These are phyloP conservation scores for Coemansia umbellata DNA, from an alignment of 192 early-diverging fungal species.

Conservation along the genomic window DNA sequence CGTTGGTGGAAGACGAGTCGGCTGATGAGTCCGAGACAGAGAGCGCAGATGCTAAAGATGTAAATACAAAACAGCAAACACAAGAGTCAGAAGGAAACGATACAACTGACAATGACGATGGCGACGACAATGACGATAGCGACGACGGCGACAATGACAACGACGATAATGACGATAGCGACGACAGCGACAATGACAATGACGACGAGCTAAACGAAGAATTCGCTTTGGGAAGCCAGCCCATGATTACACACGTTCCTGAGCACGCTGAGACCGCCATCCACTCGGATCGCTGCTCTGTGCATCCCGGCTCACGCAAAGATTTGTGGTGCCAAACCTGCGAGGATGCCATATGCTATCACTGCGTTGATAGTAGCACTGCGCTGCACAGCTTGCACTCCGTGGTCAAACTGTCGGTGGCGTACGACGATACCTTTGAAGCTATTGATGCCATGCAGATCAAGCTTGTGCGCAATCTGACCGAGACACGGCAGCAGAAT, in stretches of 20 bases:
- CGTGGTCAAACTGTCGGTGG: constrained; percentile 21
- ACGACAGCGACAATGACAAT: background rate
- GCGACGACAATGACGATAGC: too few species aligned
- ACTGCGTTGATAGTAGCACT: constrained; percentile 10
- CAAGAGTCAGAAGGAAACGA: too few species aligned
- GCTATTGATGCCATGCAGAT: constrained; percentile 31
- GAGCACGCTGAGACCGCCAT: background rate
- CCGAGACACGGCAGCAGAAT: constrained; percentile 32
- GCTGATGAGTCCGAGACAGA: too few species aligned
- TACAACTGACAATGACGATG: too few species aligned
- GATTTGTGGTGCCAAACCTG: constrained; percentile 44
- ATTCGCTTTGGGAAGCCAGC: background rate
- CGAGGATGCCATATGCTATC: constrained; percentile 22
- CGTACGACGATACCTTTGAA: constrained; percentile 49
- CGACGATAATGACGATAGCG: background rate
- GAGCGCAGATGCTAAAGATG: background rate
- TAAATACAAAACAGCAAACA: background rate
- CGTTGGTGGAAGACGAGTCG: background rate
- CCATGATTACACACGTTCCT: background rate
- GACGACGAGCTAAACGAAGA: background rate
- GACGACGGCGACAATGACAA: too few species aligned
- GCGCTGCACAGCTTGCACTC: constrained; percentile 14
- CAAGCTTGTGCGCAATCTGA: constrained; percentile 17
- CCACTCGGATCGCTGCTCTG: constrained; percentile 27
- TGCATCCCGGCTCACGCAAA: constrained; percentile 37